Evolutionary conservation across 2,329 filamentous ascomycete genomes (phyloP).

Genomic region (Cyanodermella asteris): DNA sequence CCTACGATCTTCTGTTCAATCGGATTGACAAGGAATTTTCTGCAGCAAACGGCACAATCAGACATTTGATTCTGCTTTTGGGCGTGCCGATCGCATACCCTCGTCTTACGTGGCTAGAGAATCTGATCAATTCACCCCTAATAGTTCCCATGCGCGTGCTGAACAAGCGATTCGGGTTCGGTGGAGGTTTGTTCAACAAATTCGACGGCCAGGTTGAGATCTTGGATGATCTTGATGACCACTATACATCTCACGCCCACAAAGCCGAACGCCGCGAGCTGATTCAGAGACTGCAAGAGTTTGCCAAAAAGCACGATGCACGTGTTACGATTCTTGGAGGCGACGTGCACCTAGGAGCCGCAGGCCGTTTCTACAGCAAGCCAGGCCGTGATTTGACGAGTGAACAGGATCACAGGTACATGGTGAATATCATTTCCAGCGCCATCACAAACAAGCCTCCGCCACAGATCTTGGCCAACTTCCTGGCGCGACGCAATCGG

Average conservation of each 20-base stretch:
- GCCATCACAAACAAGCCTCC: slow-evolving; percentile 49
- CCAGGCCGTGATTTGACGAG: slow-evolving; percentile 32
- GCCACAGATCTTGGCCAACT: slow-evolving; percentile 40
- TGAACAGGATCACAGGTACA: slow-evolving; percentile 39
- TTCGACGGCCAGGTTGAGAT: slow-evolving; percentile 61
- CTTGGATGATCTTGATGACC: slow-evolving; percentile 43
- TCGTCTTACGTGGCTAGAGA: slow-evolving; percentile 89
- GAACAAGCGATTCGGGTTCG: slow-evolving; percentile 74
- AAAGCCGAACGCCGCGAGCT: slow-evolving; percentile 67
- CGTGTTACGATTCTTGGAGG: slow-evolving; percentile 41
- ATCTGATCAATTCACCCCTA: slow-evolving; percentile 65
- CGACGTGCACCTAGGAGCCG: slow-evolving; percentile 40
- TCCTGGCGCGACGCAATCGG: slow-evolving; percentile 40
- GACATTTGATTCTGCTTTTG: slow-evolving; percentile 39
- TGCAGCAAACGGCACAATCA: slow-evolving; percentile 31
- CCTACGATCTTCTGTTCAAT: slow-evolving; percentile 39
- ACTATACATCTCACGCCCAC: slow-evolving; percentile 77
- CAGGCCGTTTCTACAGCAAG: slow-evolving; percentile 43
- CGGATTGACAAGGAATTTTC: slow-evolving; percentile 30
- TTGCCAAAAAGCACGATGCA: slow-evolving; percentile 31
- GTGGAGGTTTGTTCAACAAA: slow-evolving; percentile 71
- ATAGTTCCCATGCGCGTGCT: slow-evolving; percentile 77
- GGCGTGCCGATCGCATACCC: slow-evolving; percentile 50
- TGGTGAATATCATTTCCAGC: slow-evolving; percentile 40
- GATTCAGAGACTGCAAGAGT: slow-evolving; percentile 39